phyloP scores from a whole-genome alignment of 129 eudicot genomes.

The Centella asiatica region DNA sequence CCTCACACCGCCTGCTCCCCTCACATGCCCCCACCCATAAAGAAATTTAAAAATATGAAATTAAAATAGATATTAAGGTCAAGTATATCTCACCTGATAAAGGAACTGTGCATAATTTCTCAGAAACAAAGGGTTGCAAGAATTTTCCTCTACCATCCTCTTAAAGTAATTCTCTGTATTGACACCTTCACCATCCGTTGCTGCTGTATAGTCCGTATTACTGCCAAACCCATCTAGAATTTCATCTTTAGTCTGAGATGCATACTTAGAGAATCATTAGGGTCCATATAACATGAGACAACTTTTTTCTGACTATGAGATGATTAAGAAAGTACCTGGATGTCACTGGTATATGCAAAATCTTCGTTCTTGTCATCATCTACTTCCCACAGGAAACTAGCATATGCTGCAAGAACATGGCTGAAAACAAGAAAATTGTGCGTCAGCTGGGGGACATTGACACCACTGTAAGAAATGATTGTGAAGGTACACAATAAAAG shows the following conservation, averaged over 20 bases:
- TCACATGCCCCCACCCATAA: no score
- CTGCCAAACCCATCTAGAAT: background rate
- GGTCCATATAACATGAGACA: background rate
- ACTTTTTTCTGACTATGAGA: background rate
- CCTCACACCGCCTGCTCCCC: no score
- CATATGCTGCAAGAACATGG: constrained; percentile 74
- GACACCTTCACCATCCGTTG: background rate
- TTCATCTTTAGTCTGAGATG: constrained; percentile 6
- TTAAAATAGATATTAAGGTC: background rate
- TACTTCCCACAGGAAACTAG: constrained; percentile 80
- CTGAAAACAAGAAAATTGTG: constrained; percentile 30
- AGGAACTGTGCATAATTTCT: constrained; percentile 54
- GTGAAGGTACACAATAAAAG: background rate
- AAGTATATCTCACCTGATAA: constrained; percentile 41
- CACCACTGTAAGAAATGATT: background rate
- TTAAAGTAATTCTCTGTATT: constrained; percentile 26
- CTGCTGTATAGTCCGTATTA: background rate
- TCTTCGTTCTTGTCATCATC: constrained; percentile 45
- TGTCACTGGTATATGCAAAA: background rate
- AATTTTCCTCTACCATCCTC: constrained; percentile 39
- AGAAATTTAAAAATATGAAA: no score
- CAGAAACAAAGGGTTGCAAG: constrained; percentile 38
- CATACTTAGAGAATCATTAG: background rate
- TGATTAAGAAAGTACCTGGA: constrained; percentile 29
- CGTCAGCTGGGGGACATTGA: background rate